Conservation (phyloP, 352 stramenopile genomes). For the Pythium guiyangense region DNA sequence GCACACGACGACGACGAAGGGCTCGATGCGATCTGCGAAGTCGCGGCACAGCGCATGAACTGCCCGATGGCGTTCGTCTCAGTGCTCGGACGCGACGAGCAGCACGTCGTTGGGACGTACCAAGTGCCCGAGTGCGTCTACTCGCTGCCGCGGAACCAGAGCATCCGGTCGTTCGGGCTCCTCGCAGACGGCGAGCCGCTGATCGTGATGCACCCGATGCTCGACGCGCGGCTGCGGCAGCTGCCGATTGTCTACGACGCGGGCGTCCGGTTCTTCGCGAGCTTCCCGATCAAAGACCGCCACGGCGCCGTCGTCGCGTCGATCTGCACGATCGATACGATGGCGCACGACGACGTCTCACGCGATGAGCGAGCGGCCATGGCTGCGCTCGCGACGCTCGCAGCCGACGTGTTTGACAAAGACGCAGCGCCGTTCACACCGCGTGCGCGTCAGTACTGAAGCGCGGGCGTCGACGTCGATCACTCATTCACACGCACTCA, state of each 20-base stretch:
- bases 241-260: constrained; percentile 35
- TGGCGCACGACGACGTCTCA: constrained; percentile 26
- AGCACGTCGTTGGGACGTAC: constrained; percentile 37
- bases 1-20: constrained; percentile 14
- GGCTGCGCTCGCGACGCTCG: constrained; percentile 48
- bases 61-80: constrained; percentile 48
- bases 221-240: constrained; percentile 28
- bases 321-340: constrained; percentile 34
- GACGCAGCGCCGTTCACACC: constrained; percentile 14
- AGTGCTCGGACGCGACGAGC: constrained; percentile 16
- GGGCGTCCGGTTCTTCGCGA: constrained; percentile 43
- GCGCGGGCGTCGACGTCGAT: not conserved
- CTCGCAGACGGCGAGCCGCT: constrained; percentile 21
- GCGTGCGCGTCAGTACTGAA: constrained; percentile 8
- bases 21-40: constrained; percentile 55
- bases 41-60: constrained; percentile 36
- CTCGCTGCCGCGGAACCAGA: constrained; percentile 12
- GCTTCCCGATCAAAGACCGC: constrained; percentile 41
- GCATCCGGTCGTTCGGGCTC: constrained; percentile 13
- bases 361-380: constrained; percentile 39
- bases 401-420: constrained; percentile 38
- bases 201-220: constrained; percentile 34
- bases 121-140: constrained; percentile 8
- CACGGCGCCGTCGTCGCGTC: constrained; percentile 23
- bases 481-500: no score